phyloP scores from a whole-genome alignment of 352 stramenopile genomes.

The Phytophthora pinifolia region DNA sequence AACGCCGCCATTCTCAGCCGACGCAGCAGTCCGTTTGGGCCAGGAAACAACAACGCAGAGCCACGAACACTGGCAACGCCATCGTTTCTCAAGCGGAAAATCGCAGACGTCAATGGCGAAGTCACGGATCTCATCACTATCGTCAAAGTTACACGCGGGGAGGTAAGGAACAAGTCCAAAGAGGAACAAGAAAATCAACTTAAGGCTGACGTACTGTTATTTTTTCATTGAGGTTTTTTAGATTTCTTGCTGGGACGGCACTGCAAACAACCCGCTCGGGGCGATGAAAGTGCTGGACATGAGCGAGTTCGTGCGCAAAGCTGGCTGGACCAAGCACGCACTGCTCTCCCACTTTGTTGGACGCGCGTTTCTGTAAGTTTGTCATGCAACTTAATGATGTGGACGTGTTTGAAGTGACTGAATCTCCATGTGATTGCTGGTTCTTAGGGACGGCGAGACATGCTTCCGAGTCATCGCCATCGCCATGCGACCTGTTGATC shows the following conservation, averaged over 20 bases:
- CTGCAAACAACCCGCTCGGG: constrained; percentile 36
- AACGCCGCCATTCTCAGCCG: constrained; percentile 33
- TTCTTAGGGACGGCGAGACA: too few relatives aligned
- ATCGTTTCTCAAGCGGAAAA: constrained; percentile 44
- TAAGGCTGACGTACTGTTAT: constrained; percentile 4
- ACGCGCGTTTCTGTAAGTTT: too few relatives aligned
- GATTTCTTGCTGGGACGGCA: constrained; percentile 73
- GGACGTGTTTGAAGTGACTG: too few relatives aligned
- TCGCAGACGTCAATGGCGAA: constrained; percentile 46
- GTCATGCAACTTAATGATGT: too few relatives aligned
- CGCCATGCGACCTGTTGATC: too few relatives aligned
- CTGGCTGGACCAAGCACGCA: constrained; percentile 59
- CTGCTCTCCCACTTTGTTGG: too few relatives aligned
- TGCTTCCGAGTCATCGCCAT: too few relatives aligned
- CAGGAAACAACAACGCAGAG: constrained; percentile 24
- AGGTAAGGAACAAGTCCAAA: constrained; percentile 39
- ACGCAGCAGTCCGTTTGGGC: constrained; percentile 33
- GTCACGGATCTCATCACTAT: constrained; percentile 74
- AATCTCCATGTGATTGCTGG: too few relatives aligned
- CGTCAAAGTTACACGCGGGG: constrained; percentile 66
- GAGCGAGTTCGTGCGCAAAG: constrained; percentile 76
- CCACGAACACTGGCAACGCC: constrained; percentile 35
- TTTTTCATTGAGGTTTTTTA: constrained; percentile 19
- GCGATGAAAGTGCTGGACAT: constrained; percentile 63
- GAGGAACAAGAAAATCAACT: background rate